Percentiles rank a stretch among this genome's conserved stretches.
Conservation (phyloP, 345 rosid genomes). For the Eucalyptus grandis region DNA sequence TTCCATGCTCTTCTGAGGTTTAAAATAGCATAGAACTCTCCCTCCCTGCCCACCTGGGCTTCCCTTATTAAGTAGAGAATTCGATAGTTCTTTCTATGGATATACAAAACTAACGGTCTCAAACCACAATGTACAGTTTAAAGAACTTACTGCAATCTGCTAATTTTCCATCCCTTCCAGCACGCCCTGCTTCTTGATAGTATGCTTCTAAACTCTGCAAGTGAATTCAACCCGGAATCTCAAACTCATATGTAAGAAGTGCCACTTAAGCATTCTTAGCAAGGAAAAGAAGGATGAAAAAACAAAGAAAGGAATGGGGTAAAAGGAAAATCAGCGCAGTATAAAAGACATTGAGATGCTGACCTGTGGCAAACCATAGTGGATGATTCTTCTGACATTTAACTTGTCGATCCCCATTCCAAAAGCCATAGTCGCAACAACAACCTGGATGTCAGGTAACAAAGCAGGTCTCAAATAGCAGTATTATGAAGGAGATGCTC, state of each 20-base stretch:
- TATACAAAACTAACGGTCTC: neutral
- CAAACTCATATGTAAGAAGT: neutral
- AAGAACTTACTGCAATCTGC: conserved; percentile 68
- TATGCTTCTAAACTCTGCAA: conserved; percentile 86
- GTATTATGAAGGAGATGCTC: neutral
- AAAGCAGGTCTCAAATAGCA: neutral
- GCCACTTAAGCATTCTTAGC: neutral
- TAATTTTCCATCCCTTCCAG: conserved; percentile 87
- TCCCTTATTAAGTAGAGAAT: neutral
- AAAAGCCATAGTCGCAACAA: conserved; percentile 87
- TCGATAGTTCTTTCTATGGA: neutral
- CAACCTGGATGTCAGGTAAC: conserved; percentile 32
- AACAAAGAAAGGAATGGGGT: neutral
- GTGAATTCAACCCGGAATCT: neutral
- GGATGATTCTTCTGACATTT: conserved; percentile 71
- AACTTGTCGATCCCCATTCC: conserved; percentile 95
- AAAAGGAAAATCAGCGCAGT: neutral
- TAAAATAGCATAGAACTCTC: neutral
- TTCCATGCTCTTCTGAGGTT: neutral
- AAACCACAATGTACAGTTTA: neutral
- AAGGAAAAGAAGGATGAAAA: neutral
- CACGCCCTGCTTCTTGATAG: conserved; percentile 98
- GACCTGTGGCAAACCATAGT: conserved; percentile 98
- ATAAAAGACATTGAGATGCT: neutral
- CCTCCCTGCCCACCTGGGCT: neutral